Base-by-base conservation (phyloP, 2,329 filamentous ascomycete genomes). In the Clonostachys chloroleuca region DNA sequence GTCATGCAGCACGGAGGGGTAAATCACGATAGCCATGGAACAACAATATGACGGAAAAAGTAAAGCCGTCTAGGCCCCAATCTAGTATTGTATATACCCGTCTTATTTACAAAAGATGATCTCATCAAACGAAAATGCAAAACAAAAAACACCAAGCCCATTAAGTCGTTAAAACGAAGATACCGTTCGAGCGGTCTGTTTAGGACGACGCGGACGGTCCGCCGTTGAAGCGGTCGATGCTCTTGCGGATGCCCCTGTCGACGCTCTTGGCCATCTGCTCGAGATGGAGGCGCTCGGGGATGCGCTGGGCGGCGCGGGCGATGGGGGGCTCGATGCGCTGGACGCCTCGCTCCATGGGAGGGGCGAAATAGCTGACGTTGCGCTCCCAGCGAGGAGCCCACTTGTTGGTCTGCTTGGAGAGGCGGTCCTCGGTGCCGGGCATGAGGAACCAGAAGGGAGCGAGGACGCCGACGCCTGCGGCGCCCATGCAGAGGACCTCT, bases 321-420 rank as follows among this genome's bases (percentile, higher is more conserved):
- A 77, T 57, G 17, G 69, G 73, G 2, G 74, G 75, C 57, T 77
- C 67, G 46, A 78, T 67, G 45, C 73, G 69, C 53, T 74, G 72
- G 39, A 77, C 68, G 44, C 71, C 64, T 17, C 65, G 64, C 60
- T 75, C 69, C 30, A 71, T 69, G 14, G 73, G 72, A n/a, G 67
- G 63, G 9, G 67, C 64, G 59, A 81, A 74, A 66, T 74, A 76
- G 52, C 65, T 72, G 58, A 81, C 73, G 62, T 79, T 80, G 46
- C 71, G 68, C 63, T 82, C 78, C 79, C 79, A 83, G 47, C 76
- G 73, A 16, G 78, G 77, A 5, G 78, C 79, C 79, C 79, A 82
- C 56, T 75, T 73, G 49, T 69, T 66, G 5, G 79, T 82, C 61
- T 80, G 77, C 20, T 64, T 63, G 46, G 75, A 72, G 35, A 82